A percentile compares a stretch with the other conserved stretches of the same genome.
These are phyloP conservation scores for Hevea brasiliensis DNA, from an alignment of 345 rosid genomes.

Conservation along the genomic window DNA sequence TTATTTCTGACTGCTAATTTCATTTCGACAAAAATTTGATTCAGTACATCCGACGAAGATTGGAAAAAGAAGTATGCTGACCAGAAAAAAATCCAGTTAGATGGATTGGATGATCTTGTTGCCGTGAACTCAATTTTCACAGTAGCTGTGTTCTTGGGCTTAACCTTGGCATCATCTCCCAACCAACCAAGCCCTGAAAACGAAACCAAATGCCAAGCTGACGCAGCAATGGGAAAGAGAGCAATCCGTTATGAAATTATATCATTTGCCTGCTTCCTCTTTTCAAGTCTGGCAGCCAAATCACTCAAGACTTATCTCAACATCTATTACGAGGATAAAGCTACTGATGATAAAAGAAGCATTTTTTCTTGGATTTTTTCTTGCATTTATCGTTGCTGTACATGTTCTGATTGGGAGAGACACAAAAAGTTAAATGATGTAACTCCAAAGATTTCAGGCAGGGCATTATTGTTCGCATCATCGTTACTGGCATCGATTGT, in stretches of 20 bases:
- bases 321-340: too few relatives aligned
- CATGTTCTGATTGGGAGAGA: too few relatives aligned
- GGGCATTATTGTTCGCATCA: background rate
- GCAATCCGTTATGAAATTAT: slow-evolving; percentile 23
- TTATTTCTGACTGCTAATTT: too few relatives aligned
- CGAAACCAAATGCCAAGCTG: slow-evolving; percentile 18
- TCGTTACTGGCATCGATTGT: slow-evolving; percentile 25
- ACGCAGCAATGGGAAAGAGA: background rate
- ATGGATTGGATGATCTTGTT: slow-evolving; percentile 40
- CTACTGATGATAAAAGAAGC: too few relatives aligned
- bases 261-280: slow-evolving; percentile 33
- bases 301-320: slow-evolving; percentile 31
- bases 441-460: background rate
- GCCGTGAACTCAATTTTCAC: slow-evolving; percentile 43
- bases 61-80: too few relatives aligned
- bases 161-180: slow-evolving; percentile 12
- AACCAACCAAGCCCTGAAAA: slow-evolving; percentile 20
- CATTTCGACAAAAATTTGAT: too few relatives aligned
- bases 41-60: too few relatives aligned
- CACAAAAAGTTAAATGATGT: background rate
- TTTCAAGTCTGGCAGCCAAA: slow-evolving; percentile 43
- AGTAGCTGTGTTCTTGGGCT: slow-evolving; percentile 39
- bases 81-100: background rate
- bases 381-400: too few relatives aligned
- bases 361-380: too few relatives aligned